phyloP scores from a whole-genome alignment of 108 stramenopile genomes.

The Cafeteria roenbergensis region DNA sequence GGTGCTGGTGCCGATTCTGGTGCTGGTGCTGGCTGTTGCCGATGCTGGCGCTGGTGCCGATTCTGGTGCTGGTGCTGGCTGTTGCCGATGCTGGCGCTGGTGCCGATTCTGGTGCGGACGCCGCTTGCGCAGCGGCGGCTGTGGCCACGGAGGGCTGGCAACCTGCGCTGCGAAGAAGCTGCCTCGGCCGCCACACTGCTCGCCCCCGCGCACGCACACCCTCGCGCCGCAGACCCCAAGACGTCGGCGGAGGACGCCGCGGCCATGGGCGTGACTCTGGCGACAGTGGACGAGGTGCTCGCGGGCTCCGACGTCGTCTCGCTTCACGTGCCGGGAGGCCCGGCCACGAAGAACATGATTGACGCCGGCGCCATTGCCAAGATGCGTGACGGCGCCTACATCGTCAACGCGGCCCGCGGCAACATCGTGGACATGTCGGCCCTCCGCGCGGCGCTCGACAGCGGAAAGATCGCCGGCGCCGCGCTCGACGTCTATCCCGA shows the following conservation, averaged over 20 bases:
- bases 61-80: too few species aligned
- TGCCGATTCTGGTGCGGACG: too few species aligned
- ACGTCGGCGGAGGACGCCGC: neutral
- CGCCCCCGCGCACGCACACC: too few species aligned
- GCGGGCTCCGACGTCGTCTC: conserved; percentile 69
- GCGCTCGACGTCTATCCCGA: neutral
- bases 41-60: too few species aligned
- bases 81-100: too few species aligned
- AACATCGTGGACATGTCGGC: conserved; percentile 77
- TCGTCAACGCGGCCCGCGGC: conserved; percentile 86
- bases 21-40: too few species aligned
- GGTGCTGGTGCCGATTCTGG: too few species aligned
- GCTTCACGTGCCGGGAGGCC: conserved; percentile 70
- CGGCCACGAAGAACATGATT: conserved; percentile 66
- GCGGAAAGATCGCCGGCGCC: conserved; percentile 19
- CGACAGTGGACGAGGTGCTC: conserved; percentile 52
- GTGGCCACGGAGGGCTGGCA: too few species aligned
- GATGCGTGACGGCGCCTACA: conserved; percentile 60
- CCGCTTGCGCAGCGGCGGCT: too few species aligned
- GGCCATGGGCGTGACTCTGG: conserved; percentile 18
- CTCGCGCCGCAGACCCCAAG: neutral
- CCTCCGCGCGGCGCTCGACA: conserved; percentile 66
- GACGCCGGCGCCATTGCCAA: conserved; percentile 53
- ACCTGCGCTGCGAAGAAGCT: too few species aligned
- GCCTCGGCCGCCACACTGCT: too few species aligned